Evolutionary conservation across 192 early-diverging fungal genomes (phyloP), one percentile per base, ranked within the genome.

Genomic region (Thoreauomyces humboldtii): DNA sequence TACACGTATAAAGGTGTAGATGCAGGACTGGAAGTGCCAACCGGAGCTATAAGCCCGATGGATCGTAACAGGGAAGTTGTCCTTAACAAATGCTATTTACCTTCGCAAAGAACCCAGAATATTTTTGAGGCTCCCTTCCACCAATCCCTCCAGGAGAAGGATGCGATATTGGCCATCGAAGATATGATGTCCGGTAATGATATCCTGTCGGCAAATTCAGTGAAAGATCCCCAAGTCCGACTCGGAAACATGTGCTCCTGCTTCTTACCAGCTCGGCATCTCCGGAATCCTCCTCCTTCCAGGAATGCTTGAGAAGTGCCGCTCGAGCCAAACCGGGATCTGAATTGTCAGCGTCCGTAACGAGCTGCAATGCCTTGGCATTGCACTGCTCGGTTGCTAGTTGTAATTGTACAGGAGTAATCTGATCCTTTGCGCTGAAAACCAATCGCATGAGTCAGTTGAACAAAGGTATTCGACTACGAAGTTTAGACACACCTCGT

Each of bases 131-230:
- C 50, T 53, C 4, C 59, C 67, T 0, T 58, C 66, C 41, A 33
- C 15, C 14, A 63, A 33, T 0, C 72, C 72, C 22, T 73, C 72
- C 19, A 73, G 9, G 15, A 69, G 25, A 4, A 70, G 25, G 52
- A 73, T 58, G 11, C 66, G 65, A 19, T 31, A 17, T 5, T 62
- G 9, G 14, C 27, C 43, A 35, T 73, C 72, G 58, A 56, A 63
- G 60, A 73, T 69, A 42, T 73, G 60, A 46, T 73, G 66, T 1
- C 72, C 72, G 7, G 60, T 62, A 2, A 73, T 41, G 15, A 73
- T 57, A 55, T 73, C 60, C 72, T 63, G 41, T 19, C 5, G 11
- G n/a, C n/a, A n/a, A n/a, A n/a, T n/a, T n/a, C n/a, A 41, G n/a
- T 12, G 38, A 47, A 7, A 41, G 38, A 41, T 9, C 9, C 38